Evolutionary conservation across 202 grass and related monocot species (phyloP).

Genomic region (Saccharum hybrid): DNA sequence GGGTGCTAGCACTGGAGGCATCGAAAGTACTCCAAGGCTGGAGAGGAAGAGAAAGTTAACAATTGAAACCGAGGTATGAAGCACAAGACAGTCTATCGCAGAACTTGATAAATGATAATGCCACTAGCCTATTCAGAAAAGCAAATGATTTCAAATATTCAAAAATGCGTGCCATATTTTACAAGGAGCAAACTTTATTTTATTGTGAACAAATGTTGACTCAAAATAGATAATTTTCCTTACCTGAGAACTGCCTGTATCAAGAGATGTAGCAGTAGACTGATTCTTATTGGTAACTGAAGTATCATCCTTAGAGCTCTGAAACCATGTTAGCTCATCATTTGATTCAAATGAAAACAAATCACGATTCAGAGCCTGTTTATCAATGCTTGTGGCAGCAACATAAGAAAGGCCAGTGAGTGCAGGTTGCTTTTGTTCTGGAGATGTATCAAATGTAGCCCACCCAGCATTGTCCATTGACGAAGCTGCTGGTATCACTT

Average conservation of each 20-base stretch:
- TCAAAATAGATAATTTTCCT: not conserved
- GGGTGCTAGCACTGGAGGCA: slow-evolving; percentile 35
- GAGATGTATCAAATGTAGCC: slow-evolving; percentile 85
- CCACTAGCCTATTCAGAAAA: not conserved
- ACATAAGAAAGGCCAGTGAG: slow-evolving; percentile 38
- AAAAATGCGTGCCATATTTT: not conserved
- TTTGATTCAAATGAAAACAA: slow-evolving; percentile 47
- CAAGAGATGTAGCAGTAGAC: slow-evolving; percentile 32
- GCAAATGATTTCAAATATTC: slow-evolving; percentile 1
- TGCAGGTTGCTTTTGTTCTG: slow-evolving; percentile 46
- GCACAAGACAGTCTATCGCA: not conserved
- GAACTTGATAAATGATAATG: not conserved
- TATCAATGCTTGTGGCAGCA: slow-evolving; percentile 40
- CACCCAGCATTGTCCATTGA: slow-evolving; percentile 64
- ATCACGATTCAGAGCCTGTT: slow-evolving; percentile 30
- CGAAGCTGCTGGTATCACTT: slow-evolving; percentile 16
- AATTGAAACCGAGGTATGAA: slow-evolving; percentile 26
- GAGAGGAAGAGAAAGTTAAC: slow-evolving; percentile 18
- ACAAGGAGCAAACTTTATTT: not conserved
- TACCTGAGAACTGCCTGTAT: slow-evolving; percentile 57
- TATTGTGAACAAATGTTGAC: not conserved
- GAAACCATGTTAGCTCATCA: slow-evolving; percentile 37
- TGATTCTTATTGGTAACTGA: slow-evolving; percentile 48
- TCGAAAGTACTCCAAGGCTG: slow-evolving; percentile 57
- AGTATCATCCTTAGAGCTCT: slow-evolving; percentile 34